Base-by-base conservation (phyloP, 2,329 filamentous ascomycete species). In the Paecilomyces sp. region DNA sequence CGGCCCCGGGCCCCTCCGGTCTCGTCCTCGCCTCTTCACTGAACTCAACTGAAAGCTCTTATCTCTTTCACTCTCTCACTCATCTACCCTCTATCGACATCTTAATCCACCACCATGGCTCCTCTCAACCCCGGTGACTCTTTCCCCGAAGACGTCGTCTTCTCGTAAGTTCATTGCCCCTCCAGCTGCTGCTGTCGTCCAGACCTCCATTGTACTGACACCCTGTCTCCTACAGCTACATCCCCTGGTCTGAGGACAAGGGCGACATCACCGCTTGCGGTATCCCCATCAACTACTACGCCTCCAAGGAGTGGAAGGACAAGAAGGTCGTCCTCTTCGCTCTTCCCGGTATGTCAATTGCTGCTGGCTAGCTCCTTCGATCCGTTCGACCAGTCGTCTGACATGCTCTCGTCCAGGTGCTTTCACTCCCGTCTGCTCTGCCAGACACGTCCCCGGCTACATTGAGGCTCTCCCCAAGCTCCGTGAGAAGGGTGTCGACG, bases 401-500 rank as follows among this genome's bases (percentile, higher is more conserved):
- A n/a, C 28, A 18, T 50, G 22, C 41, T 30, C 18, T 28, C 15
- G 24, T 24, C 4, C 15, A 76, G 87, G 88, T 66, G 90, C 90
- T 68, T 95, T 95, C 83, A 95, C 91, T 51, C 91, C 91, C 30
- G 89, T 89, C 68, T 96, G 92, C 85, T 88, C 90, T 67, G 88
- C 85, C 70, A 82, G 83, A 74, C 91, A 96, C 80, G 81, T 96
- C 62, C 89, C 90, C 62, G 88, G 88, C 63, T 96, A 91, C 83
- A 84, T 93, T 68, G 77, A 84, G 75, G 88, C 90, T 74, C 79
- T 88, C 66, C 80, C 84, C 57, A 81, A 88, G 71, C 82, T 95
- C 76, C 87, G 87, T 79, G 79, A 80, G 72, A 93, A 93, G 83
- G 91, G 90, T 68, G 89, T 95, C 66, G 91, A 96, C 76, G 77